phyloP scores from a whole-genome alignment of 306 rosid genomes.

The cucumber (Cucumis sativus) region Cucumber_9930_V3 NC_026659.2:26855001-26855500 shows the following conservation, averaged over 20 bases:
- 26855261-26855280: conserved; percentile 12
- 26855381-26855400: conserved; percentile 5
- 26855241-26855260: conserved; percentile 48
- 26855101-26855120: no score
- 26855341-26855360: neutral
- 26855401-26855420: conserved; percentile 4
- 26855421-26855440: conserved; percentile 4
- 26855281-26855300: no score
- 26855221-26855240: conserved; percentile 13
- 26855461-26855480: neutral
- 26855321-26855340: no score
- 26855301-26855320: neutral
- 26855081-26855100: no score
- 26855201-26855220: neutral
- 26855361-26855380: conserved; percentile 22
- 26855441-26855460: neutral
- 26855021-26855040: no score
- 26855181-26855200: conserved; percentile 11
- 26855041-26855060: no score
- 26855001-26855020: no score
- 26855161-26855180: no score
- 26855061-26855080: no score
- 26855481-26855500: no score
- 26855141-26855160: no score
- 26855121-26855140: no score